These are phyloP conservation scores for Debaryomyces sp. DNA, from an alignment of 1,139 yeast species.

Conservation along the genomic window DNA sequence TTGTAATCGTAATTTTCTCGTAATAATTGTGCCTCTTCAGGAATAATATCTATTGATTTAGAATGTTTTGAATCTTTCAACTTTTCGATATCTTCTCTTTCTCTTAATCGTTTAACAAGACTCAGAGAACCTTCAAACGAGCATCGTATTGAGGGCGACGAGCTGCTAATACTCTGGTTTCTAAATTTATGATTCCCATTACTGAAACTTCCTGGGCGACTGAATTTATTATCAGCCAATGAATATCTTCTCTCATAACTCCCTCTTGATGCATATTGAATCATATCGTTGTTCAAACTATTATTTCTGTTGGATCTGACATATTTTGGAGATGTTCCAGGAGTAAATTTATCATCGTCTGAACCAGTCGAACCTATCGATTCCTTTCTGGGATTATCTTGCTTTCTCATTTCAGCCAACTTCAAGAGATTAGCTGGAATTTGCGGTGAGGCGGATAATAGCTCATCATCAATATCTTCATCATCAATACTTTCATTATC, in stretches of 20 bases:
- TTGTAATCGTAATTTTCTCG: conserved; percentile 33
- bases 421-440: conserved; percentile 62
- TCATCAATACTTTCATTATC: conserved; percentile 34
- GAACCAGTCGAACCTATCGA: conserved; percentile 17
- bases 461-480: conserved; percentile 52
- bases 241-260: conserved; percentile 35
- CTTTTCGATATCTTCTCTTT: conserved; percentile 10
- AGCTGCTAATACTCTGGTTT: conserved; percentile 17
- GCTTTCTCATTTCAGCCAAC: conserved; percentile 56
- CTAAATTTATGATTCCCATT: conserved; percentile 29
- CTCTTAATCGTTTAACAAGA: conserved; percentile 8
- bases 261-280: conserved; percentile 23
- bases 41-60: conserved; percentile 15
- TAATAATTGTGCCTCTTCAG: conserved; percentile 24
- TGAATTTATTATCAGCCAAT: conserved; percentile 35
- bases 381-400: conserved; percentile 21
- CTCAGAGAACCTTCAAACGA: conserved; percentile 23
- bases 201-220: conserved; percentile 2
- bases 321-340: conserved; percentile 38
- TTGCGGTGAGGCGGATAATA: conserved; percentile 66
- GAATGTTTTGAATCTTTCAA: conserved; percentile 10
- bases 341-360: conserved; percentile 28
- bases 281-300: conserved; percentile 28
- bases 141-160: conserved; percentile 21
- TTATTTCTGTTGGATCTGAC: conserved; percentile 24